Conservation (phyloP, 1,284 basidiomycete species). For the Microbotryum lychnidis-dioicae region DNA sequence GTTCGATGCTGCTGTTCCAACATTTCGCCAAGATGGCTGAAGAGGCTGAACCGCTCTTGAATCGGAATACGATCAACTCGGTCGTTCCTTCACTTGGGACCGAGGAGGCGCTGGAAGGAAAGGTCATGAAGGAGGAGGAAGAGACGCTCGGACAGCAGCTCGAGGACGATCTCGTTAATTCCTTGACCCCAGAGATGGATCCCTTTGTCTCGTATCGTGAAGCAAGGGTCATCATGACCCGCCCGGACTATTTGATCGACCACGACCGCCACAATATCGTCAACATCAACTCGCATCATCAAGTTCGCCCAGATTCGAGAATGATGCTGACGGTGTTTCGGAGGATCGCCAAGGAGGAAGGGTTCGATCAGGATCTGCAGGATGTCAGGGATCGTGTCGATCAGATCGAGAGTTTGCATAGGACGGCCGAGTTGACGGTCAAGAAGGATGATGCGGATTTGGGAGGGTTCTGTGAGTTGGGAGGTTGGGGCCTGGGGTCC, state of each 20-base stretch:
- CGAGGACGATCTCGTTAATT: constrained; percentile 21
- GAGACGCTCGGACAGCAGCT: constrained; percentile 4
- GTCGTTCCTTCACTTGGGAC: background rate
- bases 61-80: background rate
- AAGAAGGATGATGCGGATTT: constrained; percentile 28
- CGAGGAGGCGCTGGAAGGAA: background rate
- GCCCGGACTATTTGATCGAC: constrained; percentile 33
- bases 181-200: constrained; percentile 17
- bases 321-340: constrained; percentile 32
- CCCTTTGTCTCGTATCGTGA: constrained; percentile 20
- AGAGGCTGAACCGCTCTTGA: constrained; percentile 7
- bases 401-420: constrained; percentile 32
- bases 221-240: constrained; percentile 30
- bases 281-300: constrained; percentile 21
- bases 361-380: constrained; percentile 32
- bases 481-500: background rate
- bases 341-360: constrained; percentile 22
- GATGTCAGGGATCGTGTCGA: constrained; percentile 31
- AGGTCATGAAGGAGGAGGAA: constrained; percentile 1
- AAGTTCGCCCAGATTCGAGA: constrained; percentile 32
- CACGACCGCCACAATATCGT: constrained; percentile 28
- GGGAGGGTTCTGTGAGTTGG: constrained; percentile 26
- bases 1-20: constrained; percentile 34
- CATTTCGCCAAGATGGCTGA: constrained; percentile 31
- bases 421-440: constrained; percentile 34